A percentile compares a stretch with the other conserved stretches of the same genome.
These are phyloP conservation scores for Flaveria brownii DNA, from an alignment of 129 eudicot genomes.

Conservation along the genomic window DNA sequence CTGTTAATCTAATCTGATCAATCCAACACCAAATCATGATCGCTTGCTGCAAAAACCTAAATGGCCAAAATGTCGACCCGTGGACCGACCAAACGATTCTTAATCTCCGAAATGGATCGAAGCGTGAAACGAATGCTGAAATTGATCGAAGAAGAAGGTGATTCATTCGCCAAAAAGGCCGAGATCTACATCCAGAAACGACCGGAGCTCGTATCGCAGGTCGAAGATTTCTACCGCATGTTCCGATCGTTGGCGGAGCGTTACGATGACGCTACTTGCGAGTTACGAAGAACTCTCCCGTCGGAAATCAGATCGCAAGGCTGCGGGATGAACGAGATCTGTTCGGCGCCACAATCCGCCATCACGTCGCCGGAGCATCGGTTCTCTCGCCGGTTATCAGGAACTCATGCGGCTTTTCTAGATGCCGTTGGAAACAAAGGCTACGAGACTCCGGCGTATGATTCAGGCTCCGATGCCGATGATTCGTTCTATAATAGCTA, in stretches of 20 bases:
- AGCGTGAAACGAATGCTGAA: slow-evolving; percentile 76
- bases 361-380: slow-evolving; percentile 50
- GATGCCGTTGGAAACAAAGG: slow-evolving; percentile 61
- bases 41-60: slow-evolving; percentile 2
- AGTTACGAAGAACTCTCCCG: slow-evolving; percentile 44
- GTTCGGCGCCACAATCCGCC: slow-evolving; percentile 53
- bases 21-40: slow-evolving; percentile 32
- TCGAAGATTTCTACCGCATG: slow-evolving; percentile 80
- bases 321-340: slow-evolving; percentile 52
- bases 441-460: slow-evolving; percentile 54
- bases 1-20: neutral
- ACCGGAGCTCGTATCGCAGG: slow-evolving; percentile 61
- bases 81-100: slow-evolving; percentile 39
- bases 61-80: slow-evolving; percentile 31
- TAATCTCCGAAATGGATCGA: slow-evolving; percentile 78
- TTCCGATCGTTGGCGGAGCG: slow-evolving; percentile 78
- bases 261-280: slow-evolving; percentile 62
- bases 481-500: slow-evolving; percentile 50
- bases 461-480: slow-evolving; percentile 80
- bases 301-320: slow-evolving; percentile 56
- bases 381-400: slow-evolving; percentile 49
- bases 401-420: slow-evolving; percentile 65
- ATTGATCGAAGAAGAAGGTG: slow-evolving; percentile 85
- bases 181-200: slow-evolving; percentile 80
- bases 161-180: slow-evolving; percentile 84